phyloP scores from a whole-genome alignment of 768 basidiomycete species.

The Serendipita vermifera region DNA sequence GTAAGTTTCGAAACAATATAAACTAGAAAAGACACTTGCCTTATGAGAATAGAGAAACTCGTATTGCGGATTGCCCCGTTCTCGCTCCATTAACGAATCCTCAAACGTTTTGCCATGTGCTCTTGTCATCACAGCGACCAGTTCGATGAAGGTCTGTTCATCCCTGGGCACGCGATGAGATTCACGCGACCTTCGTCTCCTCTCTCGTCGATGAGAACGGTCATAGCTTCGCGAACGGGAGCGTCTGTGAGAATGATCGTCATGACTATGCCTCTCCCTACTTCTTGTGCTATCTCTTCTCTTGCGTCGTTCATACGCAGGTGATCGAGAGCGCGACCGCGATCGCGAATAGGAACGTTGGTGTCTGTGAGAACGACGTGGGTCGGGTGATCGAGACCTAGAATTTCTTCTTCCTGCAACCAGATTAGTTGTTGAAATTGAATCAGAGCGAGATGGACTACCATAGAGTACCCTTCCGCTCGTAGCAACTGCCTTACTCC shows the following conservation, averaged over 20 bases:
- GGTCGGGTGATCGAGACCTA: constrained; percentile 30
- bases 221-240: constrained; percentile 4
- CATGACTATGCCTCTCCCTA: constrained; percentile 16
- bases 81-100: constrained; percentile 55
- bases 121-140: constrained; percentile 69
- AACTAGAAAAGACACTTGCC: not conserved
- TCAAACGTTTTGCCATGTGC: constrained; percentile 72
- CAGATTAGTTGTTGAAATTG: constrained; percentile 17
- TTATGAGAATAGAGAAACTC: constrained; percentile 47
- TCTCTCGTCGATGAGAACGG: not conserved
- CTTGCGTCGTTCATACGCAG: constrained; percentile 19
- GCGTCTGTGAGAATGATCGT: constrained; percentile 2
- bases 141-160: constrained; percentile 78
- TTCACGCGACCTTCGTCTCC: not conserved
- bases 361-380: constrained; percentile 20
- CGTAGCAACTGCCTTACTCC: constrained; percentile 93
- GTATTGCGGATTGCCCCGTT: constrained; percentile 72
- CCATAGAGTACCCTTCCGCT: constrained; percentile 60
- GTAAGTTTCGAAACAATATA: not conserved
- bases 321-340: constrained; percentile 31
- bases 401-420: constrained; percentile 27
- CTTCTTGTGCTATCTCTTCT: constrained; percentile 13
- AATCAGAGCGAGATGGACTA: constrained; percentile 24
- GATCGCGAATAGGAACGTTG: constrained; percentile 26
- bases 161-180: constrained; percentile 29